Percentiles rank a stretch among this genome's conserved stretches.
Evolutionary conservation across 83 land plant genomes (phyloP).

Genomic region (Picea mariana): DNA sequence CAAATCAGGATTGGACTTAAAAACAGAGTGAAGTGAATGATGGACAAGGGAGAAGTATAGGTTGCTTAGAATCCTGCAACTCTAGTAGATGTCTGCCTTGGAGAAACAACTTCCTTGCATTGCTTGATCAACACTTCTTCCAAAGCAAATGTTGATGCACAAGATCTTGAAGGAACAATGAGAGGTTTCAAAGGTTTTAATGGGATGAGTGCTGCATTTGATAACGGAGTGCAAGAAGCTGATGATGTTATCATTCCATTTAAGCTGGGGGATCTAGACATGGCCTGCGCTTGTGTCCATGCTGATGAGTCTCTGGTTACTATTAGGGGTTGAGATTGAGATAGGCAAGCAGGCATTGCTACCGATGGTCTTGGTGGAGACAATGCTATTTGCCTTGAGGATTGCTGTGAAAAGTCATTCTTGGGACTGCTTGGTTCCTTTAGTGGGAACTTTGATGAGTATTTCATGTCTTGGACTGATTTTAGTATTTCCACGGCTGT

Average conservation of each 20-base stretch:
- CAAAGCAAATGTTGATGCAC: slow-evolving; percentile 42
- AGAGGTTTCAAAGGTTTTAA: slow-evolving; percentile 23
- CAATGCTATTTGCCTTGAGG: slow-evolving; percentile 6
- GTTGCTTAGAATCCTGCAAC: slow-evolving; percentile 53
- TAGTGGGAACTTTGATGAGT: slow-evolving; percentile 50
- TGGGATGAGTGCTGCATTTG: slow-evolving; percentile 42
- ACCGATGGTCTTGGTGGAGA: slow-evolving; percentile 8
- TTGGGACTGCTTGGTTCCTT: slow-evolving; percentile 49
- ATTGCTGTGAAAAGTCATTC: slow-evolving; percentile 11
- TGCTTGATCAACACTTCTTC: slow-evolving; percentile 34
- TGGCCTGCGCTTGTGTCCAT: slow-evolving; percentile 26
- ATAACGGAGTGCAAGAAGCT: slow-evolving; percentile 22
- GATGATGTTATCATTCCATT: slow-evolving; percentile 41
- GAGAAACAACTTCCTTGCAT: slow-evolving; percentile 36
- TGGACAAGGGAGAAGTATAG: too few relatives aligned
- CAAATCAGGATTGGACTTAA: not conserved
- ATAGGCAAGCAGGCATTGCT: not conserved
- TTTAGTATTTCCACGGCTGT: slow-evolving; percentile 59
- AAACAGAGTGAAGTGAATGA: slow-evolving; percentile 6
- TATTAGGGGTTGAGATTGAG: slow-evolving; percentile 20
- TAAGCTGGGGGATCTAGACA: slow-evolving; percentile 64
- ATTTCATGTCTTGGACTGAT: slow-evolving; percentile 64
- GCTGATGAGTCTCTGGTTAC: slow-evolving; percentile 15
- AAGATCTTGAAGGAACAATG: slow-evolving; percentile 35
- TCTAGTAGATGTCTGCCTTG: slow-evolving; percentile 37